Evolutionary conservation across 257 asterid species (phyloP), one percentile per base, ranked within the genome.

Genomic region (Thymus mandschuricus): DNA sequence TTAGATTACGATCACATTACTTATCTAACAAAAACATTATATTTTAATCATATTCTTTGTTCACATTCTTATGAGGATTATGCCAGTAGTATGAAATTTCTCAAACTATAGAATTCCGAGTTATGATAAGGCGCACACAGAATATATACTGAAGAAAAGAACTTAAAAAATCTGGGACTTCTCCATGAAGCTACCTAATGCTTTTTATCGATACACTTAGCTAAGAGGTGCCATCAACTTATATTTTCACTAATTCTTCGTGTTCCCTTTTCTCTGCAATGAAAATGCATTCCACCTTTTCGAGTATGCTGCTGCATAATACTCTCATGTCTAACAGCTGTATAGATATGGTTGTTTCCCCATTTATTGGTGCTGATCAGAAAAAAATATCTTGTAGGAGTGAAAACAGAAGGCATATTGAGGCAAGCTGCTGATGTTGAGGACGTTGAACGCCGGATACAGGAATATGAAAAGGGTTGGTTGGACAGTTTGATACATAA

Each of bases 401-500:
- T 90, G 61, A 88, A 81, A 81, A 87, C 86, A 48, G 99, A 95
- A 83, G 99, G 99, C 55, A 92, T 95, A 75, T 79, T 95, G 81
- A 85, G 99, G 79, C 99, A 95, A 84, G 98, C 99, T 71, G 99
- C 99, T 66, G 96, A 92, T 81, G 99, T 95, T 66, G 99, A 95
- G 70, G 92, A 89, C 67, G 99, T 95, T 70, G 96, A 95, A 73
- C 86, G 78, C 59, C 88, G 99, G 70, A 90, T 95, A 75, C 87
- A 86, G 74, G 99, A 92, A 82, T 95, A 86, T 65, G 99, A 95
- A 83, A 87, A 92, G 70, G 99, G 99, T 95, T 66, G 70, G 86
- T 72, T 73, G 63, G 74, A 75, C 67, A 63, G 49, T 79, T 76
- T 44, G 46, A 51, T 50, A 50, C 73, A 6, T 74, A 44, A 15